Conservation (phyloP, 176 grass and related monocot species). For the Triticum urartu region DNA sequence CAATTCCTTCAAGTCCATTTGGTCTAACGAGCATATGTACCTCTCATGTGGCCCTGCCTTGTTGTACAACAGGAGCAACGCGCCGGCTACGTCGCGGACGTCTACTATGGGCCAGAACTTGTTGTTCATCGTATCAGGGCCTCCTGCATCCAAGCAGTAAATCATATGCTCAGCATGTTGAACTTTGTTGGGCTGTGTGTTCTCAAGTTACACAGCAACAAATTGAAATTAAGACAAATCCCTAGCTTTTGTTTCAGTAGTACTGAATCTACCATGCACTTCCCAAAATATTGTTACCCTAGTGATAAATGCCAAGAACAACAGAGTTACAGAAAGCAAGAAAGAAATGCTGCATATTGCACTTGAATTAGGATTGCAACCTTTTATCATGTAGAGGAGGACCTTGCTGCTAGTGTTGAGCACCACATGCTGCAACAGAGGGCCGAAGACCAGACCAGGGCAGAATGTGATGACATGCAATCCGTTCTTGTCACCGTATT, state of each 20-base stretch:
- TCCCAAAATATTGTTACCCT: neutral
- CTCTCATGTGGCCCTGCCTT: neutral
- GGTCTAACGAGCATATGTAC: conserved; percentile 23
- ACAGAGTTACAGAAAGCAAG: neutral
- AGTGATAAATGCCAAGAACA: neutral
- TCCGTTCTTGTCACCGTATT: conserved; percentile 30
- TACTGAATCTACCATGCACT: neutral
- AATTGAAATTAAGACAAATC: neutral
- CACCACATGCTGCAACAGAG: conserved; percentile 25
- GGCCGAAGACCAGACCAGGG: conserved; percentile 28
- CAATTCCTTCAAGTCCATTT: neutral
- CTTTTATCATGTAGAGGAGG: conserved; percentile 20
- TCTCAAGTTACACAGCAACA: neutral
- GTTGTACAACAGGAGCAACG: conserved; percentile 4
- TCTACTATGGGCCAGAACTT: conserved; percentile 5
- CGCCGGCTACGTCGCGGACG: neutral
- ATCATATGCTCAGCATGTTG: neutral
- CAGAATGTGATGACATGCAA: conserved; percentile 26
- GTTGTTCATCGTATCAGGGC: neutral
- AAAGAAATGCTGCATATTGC: neutral
- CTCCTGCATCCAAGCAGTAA: neutral
- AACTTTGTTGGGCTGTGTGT: neutral
- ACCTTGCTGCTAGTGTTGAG: conserved; percentile 34
- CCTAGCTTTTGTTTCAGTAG: neutral
- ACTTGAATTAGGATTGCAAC: neutral